A percentile compares a stretch with the other conserved stretches of the same genome.
phyloP scores from a whole-genome alignment of 768 basidiomycete genomes.

The Holtermannia corniformis region DNA sequence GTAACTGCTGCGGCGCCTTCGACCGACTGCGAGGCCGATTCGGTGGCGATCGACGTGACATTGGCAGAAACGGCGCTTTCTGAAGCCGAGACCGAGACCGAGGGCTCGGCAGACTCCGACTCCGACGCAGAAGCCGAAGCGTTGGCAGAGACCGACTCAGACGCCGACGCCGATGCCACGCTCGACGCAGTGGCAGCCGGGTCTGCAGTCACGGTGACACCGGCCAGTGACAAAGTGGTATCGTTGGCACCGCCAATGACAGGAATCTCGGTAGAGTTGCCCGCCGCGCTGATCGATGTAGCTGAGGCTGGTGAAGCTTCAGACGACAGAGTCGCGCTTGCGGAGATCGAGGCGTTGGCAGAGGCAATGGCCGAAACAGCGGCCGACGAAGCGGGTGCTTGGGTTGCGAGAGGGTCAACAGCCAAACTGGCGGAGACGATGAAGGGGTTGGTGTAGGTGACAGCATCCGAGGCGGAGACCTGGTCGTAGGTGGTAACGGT shows the following conservation, averaged over 20 bases:
- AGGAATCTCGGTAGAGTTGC: background rate
- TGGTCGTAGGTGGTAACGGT: background rate
- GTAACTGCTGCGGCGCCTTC: too few relatives aligned
- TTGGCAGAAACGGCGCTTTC: background rate
- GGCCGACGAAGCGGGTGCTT: background rate
- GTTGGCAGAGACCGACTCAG: background rate
- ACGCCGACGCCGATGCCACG: conserved; percentile 6
- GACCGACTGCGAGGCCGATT: conserved; percentile 1
- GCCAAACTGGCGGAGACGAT: conserved; percentile 4
- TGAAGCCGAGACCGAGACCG: background rate
- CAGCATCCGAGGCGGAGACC: conserved; percentile 8
- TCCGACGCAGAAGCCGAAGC: conserved; percentile 3
- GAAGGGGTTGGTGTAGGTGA: conserved; percentile 5
- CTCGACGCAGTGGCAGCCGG: background rate
- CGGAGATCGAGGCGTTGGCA: background rate
- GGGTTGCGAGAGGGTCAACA: background rate
- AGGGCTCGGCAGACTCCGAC: background rate
- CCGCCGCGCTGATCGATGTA: background rate
- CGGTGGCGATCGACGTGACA: conserved; percentile 1
- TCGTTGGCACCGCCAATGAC: background rate
- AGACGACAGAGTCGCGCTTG: background rate
- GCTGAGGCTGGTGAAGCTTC: background rate
- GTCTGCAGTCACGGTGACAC: background rate
- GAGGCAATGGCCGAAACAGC: background rate
- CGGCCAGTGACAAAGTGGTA: background rate